Conservation (phyloP, 2,329 filamentous ascomycete genomes). For the Podosphaera fusca region DNA sequence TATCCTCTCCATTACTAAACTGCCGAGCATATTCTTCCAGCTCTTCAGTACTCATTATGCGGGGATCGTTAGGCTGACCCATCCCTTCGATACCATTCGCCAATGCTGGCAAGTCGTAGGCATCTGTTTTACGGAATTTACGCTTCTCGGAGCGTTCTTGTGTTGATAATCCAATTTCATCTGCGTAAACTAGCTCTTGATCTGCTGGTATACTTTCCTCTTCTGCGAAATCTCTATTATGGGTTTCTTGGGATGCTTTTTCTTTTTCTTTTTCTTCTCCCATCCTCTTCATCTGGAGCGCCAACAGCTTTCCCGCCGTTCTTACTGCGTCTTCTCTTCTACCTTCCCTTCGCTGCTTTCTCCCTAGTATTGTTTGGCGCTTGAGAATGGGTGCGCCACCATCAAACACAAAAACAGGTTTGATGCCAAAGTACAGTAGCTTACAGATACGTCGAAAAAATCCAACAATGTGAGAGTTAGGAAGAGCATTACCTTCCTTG, state of each 20-base stretch:
- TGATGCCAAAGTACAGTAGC: conserved; percentile 85
- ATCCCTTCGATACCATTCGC: conserved; percentile 58
- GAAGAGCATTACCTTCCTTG: conserved; percentile 89
- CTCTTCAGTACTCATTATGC: conserved; percentile 91
- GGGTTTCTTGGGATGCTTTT: conserved; percentile 21
- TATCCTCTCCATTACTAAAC: conserved; percentile 78
- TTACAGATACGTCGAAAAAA: conserved; percentile 99
- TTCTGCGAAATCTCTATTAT: conserved; percentile 22
- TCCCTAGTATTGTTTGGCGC: conserved; percentile 61
- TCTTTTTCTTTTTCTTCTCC: conserved; percentile 66
- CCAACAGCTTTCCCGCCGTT: conserved; percentile 77
- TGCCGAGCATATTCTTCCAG: conserved; percentile 83
- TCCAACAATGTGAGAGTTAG: conserved; percentile 86
- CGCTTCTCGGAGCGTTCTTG: conserved; percentile 52
- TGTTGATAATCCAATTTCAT: conserved; percentile 64
- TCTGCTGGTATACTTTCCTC: conserved; percentile 35
- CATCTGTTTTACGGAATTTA: conserved; percentile 75
- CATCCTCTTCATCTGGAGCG: conserved; percentile 76
- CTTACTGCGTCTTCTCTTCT: conserved; percentile 76
- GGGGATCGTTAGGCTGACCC: conserved; percentile 74
- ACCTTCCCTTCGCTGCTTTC: conserved; percentile 65
- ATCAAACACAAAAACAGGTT: conserved; percentile 93
- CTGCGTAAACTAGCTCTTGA: conserved; percentile 50
- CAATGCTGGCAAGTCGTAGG: conserved; percentile 82
- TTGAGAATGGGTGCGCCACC: conserved; percentile 82